Conservation (phyloP, 371 early-diverging fungal species). For the Mortierella sp. region DNA sequence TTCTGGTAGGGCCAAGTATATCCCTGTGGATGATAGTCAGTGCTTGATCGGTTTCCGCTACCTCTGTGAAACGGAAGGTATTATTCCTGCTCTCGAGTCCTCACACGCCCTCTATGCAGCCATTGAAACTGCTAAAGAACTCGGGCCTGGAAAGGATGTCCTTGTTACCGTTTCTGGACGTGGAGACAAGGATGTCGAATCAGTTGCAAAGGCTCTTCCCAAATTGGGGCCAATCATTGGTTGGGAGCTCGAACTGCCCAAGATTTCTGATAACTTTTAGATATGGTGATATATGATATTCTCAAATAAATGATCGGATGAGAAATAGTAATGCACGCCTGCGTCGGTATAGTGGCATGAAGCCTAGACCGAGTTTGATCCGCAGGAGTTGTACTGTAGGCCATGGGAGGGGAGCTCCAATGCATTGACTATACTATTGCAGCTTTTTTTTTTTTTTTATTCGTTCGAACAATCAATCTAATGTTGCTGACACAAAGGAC, state of each 20-base stretch:
- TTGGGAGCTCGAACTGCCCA: conserved; percentile 87
- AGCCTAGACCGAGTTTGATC: too few relatives aligned
- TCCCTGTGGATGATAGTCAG: conserved; percentile 87
- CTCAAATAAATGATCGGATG: too few relatives aligned
- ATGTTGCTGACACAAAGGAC: too few relatives aligned
- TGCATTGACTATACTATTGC: too few relatives aligned
- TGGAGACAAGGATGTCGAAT: conserved; percentile 97
- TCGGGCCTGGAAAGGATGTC: conserved; percentile 86
- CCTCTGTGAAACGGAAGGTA: conserved; percentile 92
- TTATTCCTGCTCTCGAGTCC: conserved; percentile 95
- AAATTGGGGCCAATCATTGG: conserved; percentile 91
- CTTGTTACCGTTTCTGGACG: conserved; percentile 94
- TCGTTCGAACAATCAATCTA: too few relatives aligned
- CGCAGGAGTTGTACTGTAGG: too few relatives aligned
- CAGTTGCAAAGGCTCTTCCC: conserved; percentile 93
- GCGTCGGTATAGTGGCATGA: too few relatives aligned
- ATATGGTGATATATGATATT: too few relatives aligned
- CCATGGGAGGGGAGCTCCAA: too few relatives aligned
- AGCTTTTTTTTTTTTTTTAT: too few relatives aligned
- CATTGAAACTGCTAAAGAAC: conserved; percentile 79
- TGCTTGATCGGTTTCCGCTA: conserved; percentile 90
- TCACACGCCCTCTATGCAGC: conserved; percentile 94
- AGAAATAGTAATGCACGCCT: too few relatives aligned
- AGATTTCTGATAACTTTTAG: conserved; percentile 54
- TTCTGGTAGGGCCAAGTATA: conserved; percentile 87